phyloP scores from a whole-genome alignment of 2,329 filamentous ascomycete genomes.

The Atkinsonella texensis region DNA sequence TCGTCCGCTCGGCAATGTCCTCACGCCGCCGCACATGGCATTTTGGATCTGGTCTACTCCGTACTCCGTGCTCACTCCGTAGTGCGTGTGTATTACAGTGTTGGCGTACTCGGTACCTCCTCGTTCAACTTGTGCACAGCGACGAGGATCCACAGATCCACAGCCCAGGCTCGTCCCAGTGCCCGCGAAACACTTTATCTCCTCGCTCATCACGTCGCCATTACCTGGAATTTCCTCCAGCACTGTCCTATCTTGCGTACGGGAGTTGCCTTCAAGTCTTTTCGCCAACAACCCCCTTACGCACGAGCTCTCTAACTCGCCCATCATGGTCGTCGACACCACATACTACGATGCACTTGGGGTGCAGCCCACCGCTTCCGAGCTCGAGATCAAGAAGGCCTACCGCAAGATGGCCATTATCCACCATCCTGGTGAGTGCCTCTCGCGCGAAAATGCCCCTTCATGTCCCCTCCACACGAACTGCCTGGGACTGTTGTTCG shows the following conservation, averaged over 20 bases:
- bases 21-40: too few species aligned
- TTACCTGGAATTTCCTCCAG: background rate
- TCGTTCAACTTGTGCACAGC: background rate
- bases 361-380: conserved; percentile 72
- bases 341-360: conserved; percentile 79
- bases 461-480: background rate
- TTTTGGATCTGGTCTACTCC: too few species aligned
- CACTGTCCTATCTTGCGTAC: background rate
- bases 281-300: background rate
- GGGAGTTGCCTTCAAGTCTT: background rate
- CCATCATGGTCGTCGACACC: conserved; percentile 74
- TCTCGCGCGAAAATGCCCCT: background rate
- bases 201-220: background rate
- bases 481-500: too few species aligned
- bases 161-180: background rate
- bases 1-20: background rate
- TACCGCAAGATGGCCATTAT: conserved; percentile 91
- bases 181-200: background rate
- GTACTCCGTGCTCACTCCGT: too few species aligned
- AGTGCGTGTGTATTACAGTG: too few species aligned
- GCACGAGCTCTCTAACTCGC: background rate
- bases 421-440: conserved; percentile 64
- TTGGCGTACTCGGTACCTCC: too few species aligned
- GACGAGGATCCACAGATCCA: background rate
- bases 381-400: conserved; percentile 93